These are phyloP conservation scores for Colletotrichum noveboracense DNA, from an alignment of 2,329 filamentous ascomycete species.

Conservation along the genomic window DNA sequence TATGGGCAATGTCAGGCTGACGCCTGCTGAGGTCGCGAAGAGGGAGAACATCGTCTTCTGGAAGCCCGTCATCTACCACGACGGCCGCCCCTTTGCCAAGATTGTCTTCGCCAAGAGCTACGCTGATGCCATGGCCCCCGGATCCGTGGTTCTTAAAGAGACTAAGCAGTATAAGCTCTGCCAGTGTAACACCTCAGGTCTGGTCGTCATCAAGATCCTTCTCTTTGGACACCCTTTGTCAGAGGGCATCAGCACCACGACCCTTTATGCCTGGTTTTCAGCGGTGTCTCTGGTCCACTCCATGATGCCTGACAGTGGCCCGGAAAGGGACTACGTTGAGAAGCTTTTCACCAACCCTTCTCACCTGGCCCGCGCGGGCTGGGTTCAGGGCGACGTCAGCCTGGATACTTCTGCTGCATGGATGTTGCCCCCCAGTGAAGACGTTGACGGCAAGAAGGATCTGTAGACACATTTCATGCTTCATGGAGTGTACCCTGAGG, in stretches of 20 bases:
- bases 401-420: background rate
- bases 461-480: background rate
- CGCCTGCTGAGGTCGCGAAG: constrained; percentile 69
- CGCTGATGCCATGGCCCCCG: constrained; percentile 29
- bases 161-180: background rate
- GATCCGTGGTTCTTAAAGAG: background rate
- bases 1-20: constrained; percentile 54
- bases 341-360: background rate
- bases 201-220: constrained; percentile 3
- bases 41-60: constrained; percentile 67
- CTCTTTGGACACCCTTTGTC: background rate
- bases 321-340: background rate
- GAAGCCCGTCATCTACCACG: constrained; percentile 30
- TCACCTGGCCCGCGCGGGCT: background rate
- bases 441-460: background rate
- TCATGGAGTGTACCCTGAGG: accelerated
- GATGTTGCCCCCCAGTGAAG: background rate
- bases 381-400: background rate
- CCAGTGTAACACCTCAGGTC: background rate
- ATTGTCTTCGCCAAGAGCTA: constrained; percentile 50
- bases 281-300: background rate
- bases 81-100: constrained; percentile 30
- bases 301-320: background rate
- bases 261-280: background rate
- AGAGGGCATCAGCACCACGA: background rate